Evolutionary conservation across 768 basidiomycete genomes (phyloP).

Genomic region (Panellus pusillus): DNA sequence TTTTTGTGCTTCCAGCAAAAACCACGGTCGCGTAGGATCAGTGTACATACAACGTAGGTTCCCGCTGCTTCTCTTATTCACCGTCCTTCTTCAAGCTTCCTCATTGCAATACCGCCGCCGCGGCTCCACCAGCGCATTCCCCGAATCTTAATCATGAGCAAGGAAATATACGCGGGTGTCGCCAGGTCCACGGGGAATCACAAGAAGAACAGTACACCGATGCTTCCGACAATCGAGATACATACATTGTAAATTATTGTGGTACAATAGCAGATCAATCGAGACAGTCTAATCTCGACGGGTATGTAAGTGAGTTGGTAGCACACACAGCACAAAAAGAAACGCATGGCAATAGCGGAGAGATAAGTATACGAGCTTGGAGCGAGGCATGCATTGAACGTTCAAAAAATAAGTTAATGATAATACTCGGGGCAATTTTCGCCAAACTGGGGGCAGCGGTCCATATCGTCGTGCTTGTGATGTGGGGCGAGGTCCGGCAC

Average conservation of each 20-base stretch:
- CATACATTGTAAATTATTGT: constrained; percentile 21
- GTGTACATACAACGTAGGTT: no score
- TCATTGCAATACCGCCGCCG: no score
- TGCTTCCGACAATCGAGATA: constrained; percentile 9
- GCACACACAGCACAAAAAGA: constrained; percentile 4
- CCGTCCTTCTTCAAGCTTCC: no score
- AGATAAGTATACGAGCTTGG: constrained; percentile 13
- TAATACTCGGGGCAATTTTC: constrained; percentile 37
- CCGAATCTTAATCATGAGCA: background rate
- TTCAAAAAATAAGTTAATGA: constrained; percentile 18
- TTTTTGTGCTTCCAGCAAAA: constrained; percentile 12
- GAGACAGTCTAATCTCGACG: constrained; percentile 3
- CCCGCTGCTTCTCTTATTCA: no score
- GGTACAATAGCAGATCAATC: constrained; percentile 8
- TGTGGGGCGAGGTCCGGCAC: constrained; percentile 29
- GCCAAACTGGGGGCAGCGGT: constrained; percentile 45
- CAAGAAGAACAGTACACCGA: background rate
- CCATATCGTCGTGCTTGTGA: constrained; percentile 35
- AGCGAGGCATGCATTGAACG: background rate
- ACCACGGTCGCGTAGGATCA: constrained; percentile 18
- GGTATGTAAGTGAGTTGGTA: constrained; percentile 1
- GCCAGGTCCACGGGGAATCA: background rate
- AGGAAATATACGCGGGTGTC: constrained; percentile 2
- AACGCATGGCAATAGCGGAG: constrained; percentile 5
- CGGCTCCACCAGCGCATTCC: no score